Evolutionary conservation across 352 stramenopile species (phyloP), one percentile per base, ranked within the genome.

Genomic region (Phytophthora megakarya): DNA sequence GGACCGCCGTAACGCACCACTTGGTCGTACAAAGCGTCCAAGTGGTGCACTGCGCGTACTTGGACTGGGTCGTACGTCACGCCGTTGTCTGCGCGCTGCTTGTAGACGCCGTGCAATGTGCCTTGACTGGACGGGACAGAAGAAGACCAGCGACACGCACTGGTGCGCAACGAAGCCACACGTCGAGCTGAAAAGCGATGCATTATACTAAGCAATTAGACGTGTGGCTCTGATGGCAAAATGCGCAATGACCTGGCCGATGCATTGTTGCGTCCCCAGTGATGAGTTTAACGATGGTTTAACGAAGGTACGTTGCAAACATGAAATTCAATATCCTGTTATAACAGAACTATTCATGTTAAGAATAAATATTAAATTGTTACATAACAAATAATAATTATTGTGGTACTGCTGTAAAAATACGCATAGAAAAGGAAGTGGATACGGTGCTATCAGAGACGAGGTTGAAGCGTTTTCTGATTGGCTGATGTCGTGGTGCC

Each of bases 1-100:
- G 81, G 80, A 15, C 79, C 80, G 28, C 71, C 76, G 43, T 92
- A 92, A 12, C 61, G 15, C 46, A 86, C 37, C 15, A 92, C 56
- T 38, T 82, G 40, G 26, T 81, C 64, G 61, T 87, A 90, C 18
- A 92, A 67, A 39, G 62, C 59, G 54, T 92, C 84, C 22, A 92
- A 69, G 56, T 90, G 72, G 16, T 79, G 78, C 39, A 92, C 78
- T 3, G 81, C 79, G 13, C 80, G 81, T 53, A 88, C 69, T 44
- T 92, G 84, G 5, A 92, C 68, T 0, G 81, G 72, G 61, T 92
- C 81, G 66, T 87, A 90, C 65, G 80, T 90, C 57, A 92, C 80
- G 10, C 76, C 81, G 18, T 26, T 61, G 52, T 86, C 69, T n/a
- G 80, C 81, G 7, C 58, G 79, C 50, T 80, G 61, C 65, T 87